Evolutionary conservation across 441 rosid species (phyloP), one percentile per base, ranked within the genome.

Genomic region (Brassica hybrid): DNA sequence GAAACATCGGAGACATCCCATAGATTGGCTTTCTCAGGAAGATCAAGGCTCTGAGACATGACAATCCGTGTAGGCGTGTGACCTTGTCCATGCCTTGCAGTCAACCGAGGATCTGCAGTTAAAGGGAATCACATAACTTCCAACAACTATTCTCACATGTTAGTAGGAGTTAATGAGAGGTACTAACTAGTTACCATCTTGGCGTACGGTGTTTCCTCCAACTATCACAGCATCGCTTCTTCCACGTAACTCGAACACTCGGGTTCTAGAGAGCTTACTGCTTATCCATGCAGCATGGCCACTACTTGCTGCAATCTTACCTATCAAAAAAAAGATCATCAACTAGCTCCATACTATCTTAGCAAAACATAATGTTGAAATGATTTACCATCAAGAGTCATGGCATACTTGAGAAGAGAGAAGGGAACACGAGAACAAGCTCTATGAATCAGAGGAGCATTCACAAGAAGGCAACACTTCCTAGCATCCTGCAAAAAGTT

Each of bases 211-310:
- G 78, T 90, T 93, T 73, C 99, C 99, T 73, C 99, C 98, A 52
- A 94, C 97, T 73, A 93, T 77, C 75, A 91, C 79, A 18, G 94
- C 99, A 85, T 94, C 98, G 77, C 98, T 89, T 81, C 91, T 83
- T 32, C 97, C 97, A 59, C 99, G 85, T 58, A 95, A 82, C 81
- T 90, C 94, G 60, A 89, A 88, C 75, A 95, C 99, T 77, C 91
- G 84, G 70, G 81, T 75, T 85, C 97, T 88, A 50, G 98, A 95
- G 61, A 70, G 76, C 82, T 88, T 89, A 84, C 99, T 88, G 73
- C 96, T 95, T 86, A 93, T 90, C 99, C 99, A 95, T 6, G 94
- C 79, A 17, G 99, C 97, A 87, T 93, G 98, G 65, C 99, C 98
- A 78, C 89, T 90, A 66, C 85, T 90, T 68, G 96, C 86, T 69